Conservation (phyloP, 2,329 filamentous ascomycete species). For the Domatiomyces globalis region DNA sequence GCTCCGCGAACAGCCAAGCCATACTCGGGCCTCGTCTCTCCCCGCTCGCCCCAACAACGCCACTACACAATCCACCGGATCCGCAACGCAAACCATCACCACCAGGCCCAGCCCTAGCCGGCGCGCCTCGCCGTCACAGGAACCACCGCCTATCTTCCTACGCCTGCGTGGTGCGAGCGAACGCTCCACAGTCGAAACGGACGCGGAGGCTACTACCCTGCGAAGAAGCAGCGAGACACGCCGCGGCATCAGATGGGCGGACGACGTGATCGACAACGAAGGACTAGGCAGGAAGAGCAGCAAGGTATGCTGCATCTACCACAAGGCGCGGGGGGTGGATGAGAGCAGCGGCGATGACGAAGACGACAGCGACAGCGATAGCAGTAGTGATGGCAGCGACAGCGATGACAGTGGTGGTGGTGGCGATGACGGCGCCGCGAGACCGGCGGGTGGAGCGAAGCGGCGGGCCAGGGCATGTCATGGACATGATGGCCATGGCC, state of each 20-base stretch:
- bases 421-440: slow-evolving; percentile 18
- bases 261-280: slow-evolving; percentile 90
- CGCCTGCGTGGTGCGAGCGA: slow-evolving; percentile 16
- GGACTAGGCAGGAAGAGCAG: slow-evolving; percentile 85
- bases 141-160: slow-evolving; percentile 16
- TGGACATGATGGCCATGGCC: slow-evolving; percentile 13
- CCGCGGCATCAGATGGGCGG: slow-evolving; percentile 67
- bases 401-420: slow-evolving; percentile 17
- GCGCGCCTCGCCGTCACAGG: slow-evolving; percentile 9
- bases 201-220: not conserved
- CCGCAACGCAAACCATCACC: slow-evolving; percentile 20
- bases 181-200: slow-evolving; percentile 1
- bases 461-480: slow-evolving; percentile 8
- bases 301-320: slow-evolving; percentile 99
- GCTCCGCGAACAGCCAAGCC: not conserved
- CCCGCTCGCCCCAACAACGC: not conserved
- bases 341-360: slow-evolving; percentile 56
- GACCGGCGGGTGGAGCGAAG: slow-evolving; percentile 10
- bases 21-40: not conserved
- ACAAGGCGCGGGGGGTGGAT: slow-evolving; percentile 64
- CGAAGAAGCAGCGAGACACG: not conserved
- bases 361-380: slow-evolving; percentile 33
- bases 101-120: slow-evolving; percentile 5
- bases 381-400: slow-evolving; percentile 23
- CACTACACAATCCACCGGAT: slow-evolving; percentile 6